phyloP scores from a whole-genome alignment of 495 filamentous ascomycete genomes.

The Lasiosphaeris hirsuta region DNA sequence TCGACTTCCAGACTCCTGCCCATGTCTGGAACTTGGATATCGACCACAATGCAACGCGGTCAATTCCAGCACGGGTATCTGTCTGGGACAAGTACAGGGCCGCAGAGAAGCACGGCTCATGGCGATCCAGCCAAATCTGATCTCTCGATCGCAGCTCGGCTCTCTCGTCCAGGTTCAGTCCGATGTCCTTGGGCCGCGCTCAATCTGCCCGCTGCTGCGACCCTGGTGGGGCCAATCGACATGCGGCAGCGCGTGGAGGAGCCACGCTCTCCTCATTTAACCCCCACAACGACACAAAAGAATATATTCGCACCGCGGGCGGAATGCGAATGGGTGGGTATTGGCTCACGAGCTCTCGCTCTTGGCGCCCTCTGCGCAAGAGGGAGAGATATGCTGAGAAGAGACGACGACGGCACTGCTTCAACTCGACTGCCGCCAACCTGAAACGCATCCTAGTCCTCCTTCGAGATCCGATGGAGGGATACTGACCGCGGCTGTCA shows the following conservation, averaged over 20 bases:
- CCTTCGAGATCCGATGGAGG: not conserved
- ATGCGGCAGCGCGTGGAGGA: not conserved
- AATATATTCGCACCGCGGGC: not conserved
- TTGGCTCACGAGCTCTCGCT: not conserved
- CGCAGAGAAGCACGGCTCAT: no score
- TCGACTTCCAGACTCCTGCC: not conserved
- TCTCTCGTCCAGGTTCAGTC: no score
- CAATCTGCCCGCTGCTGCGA: not conserved
- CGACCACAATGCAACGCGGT: no score
- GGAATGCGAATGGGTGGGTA: not conserved
- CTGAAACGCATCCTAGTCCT: conserved; percentile 5
- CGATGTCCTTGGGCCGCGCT: no score
- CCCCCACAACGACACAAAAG: not conserved
- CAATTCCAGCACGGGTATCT: no score
- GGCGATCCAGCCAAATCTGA: no score
- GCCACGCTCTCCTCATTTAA: not conserved
- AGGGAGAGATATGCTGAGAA: no score
- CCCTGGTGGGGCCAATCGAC: conserved; percentile 1
- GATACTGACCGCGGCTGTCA: not conserved
- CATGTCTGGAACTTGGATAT: not conserved
- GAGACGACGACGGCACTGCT: no score
- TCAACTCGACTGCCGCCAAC: not conserved
- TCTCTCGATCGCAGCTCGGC: no score
- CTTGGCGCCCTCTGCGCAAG: no score
- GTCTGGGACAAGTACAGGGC: no score